Percentiles rank a stretch among this genome's conserved stretches.
These are phyloP conservation scores for Pythium monospermum DNA, from an alignment of 352 stramenopile genomes.

Conservation along the genomic window DNA sequence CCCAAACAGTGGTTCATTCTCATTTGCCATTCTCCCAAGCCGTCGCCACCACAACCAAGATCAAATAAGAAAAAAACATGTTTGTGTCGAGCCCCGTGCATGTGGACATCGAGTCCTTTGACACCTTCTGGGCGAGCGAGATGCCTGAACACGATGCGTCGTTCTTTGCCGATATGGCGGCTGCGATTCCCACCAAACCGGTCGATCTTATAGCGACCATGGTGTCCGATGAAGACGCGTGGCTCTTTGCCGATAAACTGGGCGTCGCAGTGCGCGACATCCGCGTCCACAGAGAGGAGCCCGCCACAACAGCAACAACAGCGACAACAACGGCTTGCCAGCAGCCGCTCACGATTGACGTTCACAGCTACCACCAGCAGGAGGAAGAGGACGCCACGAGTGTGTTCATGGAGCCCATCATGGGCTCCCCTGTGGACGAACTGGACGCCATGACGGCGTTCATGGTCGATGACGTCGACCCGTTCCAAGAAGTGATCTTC, in stretches of 20 bases:
- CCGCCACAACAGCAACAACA: too few species aligned
- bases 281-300: slow-evolving; percentile 15
- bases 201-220: slow-evolving; percentile 1
- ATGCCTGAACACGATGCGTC: slow-evolving; percentile 6
- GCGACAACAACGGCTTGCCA: too few species aligned
- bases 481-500: slow-evolving; percentile 35
- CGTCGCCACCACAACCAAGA: not conserved
- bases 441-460: slow-evolving; percentile 59
- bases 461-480: slow-evolving; percentile 54
- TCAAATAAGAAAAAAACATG: not conserved
- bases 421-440: slow-evolving; percentile 50
- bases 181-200: slow-evolving; percentile 16
- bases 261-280: slow-evolving; percentile 15
- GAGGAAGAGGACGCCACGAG: slow-evolving; percentile 37
- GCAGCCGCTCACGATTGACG: slow-evolving; percentile 3
- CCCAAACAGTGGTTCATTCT: too few species aligned
- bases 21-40: not conserved
- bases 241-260: slow-evolving; percentile 18
- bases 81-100: not conserved
- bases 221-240: slow-evolving; percentile 19
- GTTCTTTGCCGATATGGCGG: slow-evolving; percentile 9
- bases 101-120: slow-evolving; percentile 11
- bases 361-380: slow-evolving; percentile 8
- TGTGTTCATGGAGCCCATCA: slow-evolving; percentile 53
- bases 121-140: slow-evolving; percentile 14